Evolutionary conservation across 177 flowering plant genomes (phyloP), one percentile per base, ranked within the genome.

Genomic region (Vitis hybrid): DNA sequence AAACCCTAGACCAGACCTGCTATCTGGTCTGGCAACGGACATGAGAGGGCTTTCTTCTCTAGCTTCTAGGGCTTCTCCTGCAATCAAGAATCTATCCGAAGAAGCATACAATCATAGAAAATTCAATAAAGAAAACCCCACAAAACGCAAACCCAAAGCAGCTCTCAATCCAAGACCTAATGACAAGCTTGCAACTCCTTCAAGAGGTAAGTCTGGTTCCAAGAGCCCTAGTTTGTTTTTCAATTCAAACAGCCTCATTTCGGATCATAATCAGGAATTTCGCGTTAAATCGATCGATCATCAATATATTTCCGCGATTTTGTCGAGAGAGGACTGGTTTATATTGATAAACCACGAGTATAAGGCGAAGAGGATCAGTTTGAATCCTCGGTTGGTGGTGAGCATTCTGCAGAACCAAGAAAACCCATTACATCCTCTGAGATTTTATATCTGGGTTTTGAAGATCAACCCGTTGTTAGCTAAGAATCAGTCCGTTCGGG

Each of bases 401-500:
- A 81, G 92, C 65, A 50, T 90, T 21, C 65, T 93, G 83, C 92
- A 88, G 69, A 88, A 88, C 68, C 92, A 88, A 72, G 90, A 87
- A 69, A 87, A 87, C 82, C 87, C 92, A 56, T 48, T 85, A 22
- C 51, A 73, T 74, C 56, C 80, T 50, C 73, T 93, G 61, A 89
- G 76, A 70, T 93, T 91, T 77, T 93, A 82, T 67, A 48, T 86
- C 29, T 93, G 98, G 98, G 92, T 83, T 70, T 84, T 82, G 13
- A 85, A 68, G 75, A 56, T 78, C 10, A 62, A 81, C 59, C 78
- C 80, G 3, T 59, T 51, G 18, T 67, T 87, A 9, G 77, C 80
- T 2, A 83, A 75, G 76, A 78, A 85, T 74, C 88, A 70, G 48
- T 72, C 85, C 3, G 75, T 91, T 67, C 66, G 74, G 51, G 75